A percentile compares a stretch with the other conserved stretches of the same genome.
phyloP scores from a whole-genome alignment of 2,329 filamentous ascomycete species.

The Zalaria obscura region DNA sequence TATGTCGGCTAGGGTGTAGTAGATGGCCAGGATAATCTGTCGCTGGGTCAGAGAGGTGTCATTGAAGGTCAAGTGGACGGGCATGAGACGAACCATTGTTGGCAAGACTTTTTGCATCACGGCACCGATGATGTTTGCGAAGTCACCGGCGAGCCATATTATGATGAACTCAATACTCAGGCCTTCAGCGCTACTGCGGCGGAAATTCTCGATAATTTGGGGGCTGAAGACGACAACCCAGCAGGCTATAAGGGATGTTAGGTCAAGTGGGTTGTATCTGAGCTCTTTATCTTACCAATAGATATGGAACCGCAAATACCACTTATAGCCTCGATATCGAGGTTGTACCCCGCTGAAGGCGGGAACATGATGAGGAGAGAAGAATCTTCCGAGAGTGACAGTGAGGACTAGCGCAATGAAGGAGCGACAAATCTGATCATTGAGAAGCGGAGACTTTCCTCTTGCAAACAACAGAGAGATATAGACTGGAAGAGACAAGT shows the following conservation, averaged over 20 bases:
- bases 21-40: constrained; percentile 75
- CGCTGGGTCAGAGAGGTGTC: constrained; percentile 1
- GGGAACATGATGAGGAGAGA: constrained; percentile 30
- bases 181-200: constrained; percentile 69
- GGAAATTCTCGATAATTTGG: constrained; percentile 92
- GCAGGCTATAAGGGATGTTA: constrained; percentile 41
- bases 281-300: constrained; percentile 33
- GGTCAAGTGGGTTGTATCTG: neutral
- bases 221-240: constrained; percentile 98
- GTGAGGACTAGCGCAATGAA: too few species aligned
- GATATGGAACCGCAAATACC: constrained; percentile 92
- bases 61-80: neutral
- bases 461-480: too few species aligned
- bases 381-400: neutral
- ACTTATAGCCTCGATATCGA: constrained; percentile 82
- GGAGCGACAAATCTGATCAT: too few species aligned
- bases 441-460: too few species aligned
- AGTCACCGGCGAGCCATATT: constrained; percentile 84
- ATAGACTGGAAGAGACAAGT: too few species aligned
- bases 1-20: constrained; percentile 84
- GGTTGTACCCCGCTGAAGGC: constrained; percentile 41
- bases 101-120: constrained; percentile 82
- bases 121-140: constrained; percentile 93
- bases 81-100: constrained; percentile 55
- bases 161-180: constrained; percentile 85